phyloP scores from a whole-genome alignment of 768 basidiomycete species.

The Mycena galopus region DNA sequence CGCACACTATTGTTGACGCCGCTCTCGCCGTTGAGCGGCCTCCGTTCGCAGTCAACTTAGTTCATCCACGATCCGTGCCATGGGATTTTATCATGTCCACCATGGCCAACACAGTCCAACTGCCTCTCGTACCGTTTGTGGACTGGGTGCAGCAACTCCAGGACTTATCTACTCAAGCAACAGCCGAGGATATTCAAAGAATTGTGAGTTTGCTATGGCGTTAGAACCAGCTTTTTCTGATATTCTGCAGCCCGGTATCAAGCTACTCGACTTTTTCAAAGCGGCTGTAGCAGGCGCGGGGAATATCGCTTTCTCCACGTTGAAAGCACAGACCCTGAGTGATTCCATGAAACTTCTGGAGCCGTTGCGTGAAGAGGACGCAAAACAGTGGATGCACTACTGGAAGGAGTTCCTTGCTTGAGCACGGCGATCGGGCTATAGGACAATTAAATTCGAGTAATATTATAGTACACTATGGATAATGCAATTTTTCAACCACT shows the following conservation, averaged over 20 bases:
- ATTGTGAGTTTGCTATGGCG: too few relatives aligned
- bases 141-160: background rate
- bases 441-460: too few relatives aligned
- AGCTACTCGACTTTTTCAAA: constrained; percentile 14
- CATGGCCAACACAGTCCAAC: constrained; percentile 30
- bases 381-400: constrained; percentile 11
- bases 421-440: background rate
- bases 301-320: background rate
- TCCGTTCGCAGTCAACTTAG: too few relatives aligned
- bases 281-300: background rate
- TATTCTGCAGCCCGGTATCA: constrained; percentile 14
- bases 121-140: constrained; percentile 31
- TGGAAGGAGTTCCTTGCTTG: background rate
- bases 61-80: too few relatives aligned
- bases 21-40: constrained; percentile 10
- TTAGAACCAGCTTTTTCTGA: too few relatives aligned
- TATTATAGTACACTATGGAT: too few relatives aligned
- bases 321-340: constrained; percentile 7
- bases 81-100: too few relatives aligned
- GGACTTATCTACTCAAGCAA: background rate
- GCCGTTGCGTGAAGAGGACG: background rate
- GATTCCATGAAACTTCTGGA: background rate
- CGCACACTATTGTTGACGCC: constrained; percentile 47
- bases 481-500: too few relatives aligned
- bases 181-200: background rate